Base-by-base conservation (phyloP, 345 rosid genomes). In the Eucalyptus decipiens region DNA sequence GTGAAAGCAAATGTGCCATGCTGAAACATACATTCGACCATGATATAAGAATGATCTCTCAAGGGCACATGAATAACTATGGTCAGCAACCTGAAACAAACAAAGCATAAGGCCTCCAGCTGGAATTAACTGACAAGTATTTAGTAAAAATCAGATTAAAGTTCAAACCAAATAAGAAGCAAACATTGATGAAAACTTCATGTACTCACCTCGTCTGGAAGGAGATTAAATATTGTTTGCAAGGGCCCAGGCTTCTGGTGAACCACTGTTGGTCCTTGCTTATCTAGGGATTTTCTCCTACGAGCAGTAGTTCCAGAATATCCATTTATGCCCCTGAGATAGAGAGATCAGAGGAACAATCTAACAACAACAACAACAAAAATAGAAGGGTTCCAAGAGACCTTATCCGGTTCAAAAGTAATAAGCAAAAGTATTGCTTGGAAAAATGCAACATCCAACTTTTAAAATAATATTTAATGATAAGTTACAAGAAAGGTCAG, bases 1-100 rank as follows among this genome's bases (percentile, higher is more conserved):
- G 94, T 97, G 99, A 91, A 98, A 98, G 94, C 99, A 98, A 90
- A 98, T 97, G 92, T 95, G 97, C 99, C 99, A 98, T 47, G 99
- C 94, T 40, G 99, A 98, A 90, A 97, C 99, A 93, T 97, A 98
- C 95, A 97, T 98, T 81, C 99, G 98, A 87, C 99, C 99, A 89
- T 98, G 99, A 90, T 98, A 98, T 93, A 98, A 92, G 93, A 98
- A 98, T 88, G 99, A 98, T 92, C 99, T 94, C 94, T 98, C 99
- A 86, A 98, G 94, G 85, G 99, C 99, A 92, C 99, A 97, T 50
- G 99, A 98, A 93, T 95, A 98, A 91, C 97, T 95, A 92, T 93
- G 98, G 90, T 95, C 98, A 89, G 92, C 98, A 89, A 96, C 95
- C 99, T 97, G 94, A 92, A 89, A 91, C 47, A 90, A 51, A 90